A percentile compares a stretch with the other conserved stretches of the same genome.
Evolutionary conservation across 108 stramenopile species (phyloP).

Genomic region (Stephanodiscus minutulus): DNA sequence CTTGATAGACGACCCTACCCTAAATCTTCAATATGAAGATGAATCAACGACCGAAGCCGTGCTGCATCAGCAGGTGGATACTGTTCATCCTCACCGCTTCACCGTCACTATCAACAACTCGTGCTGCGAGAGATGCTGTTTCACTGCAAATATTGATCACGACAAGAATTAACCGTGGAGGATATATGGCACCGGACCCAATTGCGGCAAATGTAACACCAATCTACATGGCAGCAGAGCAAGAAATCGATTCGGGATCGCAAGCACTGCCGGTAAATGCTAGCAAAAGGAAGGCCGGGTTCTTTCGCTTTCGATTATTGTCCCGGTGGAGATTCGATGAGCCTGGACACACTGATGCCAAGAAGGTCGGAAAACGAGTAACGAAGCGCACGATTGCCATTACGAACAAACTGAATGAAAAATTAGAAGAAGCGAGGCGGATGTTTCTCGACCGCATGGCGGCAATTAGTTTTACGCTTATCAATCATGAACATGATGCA

Average conservation of each 20-base stretch:
- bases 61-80: background rate
- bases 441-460: constrained; percentile 69
- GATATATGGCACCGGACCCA: background rate
- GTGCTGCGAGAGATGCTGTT: background rate
- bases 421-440: constrained; percentile 38
- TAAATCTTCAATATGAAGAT: no score
- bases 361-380: constrained; percentile 6
- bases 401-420: constrained; percentile 41
- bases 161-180: background rate
- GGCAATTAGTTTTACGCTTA: constrained; percentile 54
- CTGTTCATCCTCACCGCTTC: background rate
- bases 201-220: background rate
- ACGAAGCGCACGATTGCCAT: constrained; percentile 25
- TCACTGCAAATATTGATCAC: background rate
- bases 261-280: background rate
- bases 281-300: background rate
- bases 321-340: background rate
- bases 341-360: background rate
- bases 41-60: background rate
- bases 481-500: constrained; percentile 65
- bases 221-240: background rate
- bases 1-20: background rate
- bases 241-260: background rate
- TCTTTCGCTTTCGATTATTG: constrained; percentile 2
- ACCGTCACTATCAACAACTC: background rate